Evolutionary conservation across 1,284 basidiomycete species (phyloP).

Genomic region (Tetrapyrgos nigripes): DNA sequence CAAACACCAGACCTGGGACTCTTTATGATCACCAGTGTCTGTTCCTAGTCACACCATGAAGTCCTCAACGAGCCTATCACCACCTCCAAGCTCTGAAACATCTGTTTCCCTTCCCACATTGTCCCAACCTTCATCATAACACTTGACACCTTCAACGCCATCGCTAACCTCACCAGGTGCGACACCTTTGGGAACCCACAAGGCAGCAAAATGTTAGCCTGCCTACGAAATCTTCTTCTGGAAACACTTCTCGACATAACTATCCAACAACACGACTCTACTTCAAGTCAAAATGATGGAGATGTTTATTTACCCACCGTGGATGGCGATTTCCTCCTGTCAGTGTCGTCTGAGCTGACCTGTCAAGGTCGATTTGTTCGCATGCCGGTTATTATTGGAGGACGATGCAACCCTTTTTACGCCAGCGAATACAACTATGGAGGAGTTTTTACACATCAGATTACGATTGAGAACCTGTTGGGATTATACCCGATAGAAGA

Average conservation of each 20-base stretch:
- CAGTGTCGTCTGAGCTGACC: conserved; percentile 1
- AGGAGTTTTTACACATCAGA: neutral
- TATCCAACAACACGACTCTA: conserved; percentile 4
- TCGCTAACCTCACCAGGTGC: conserved; percentile 5
- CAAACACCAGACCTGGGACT: no score
- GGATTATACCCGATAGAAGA: neutral
- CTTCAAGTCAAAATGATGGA: neutral
- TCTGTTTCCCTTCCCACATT: no score
- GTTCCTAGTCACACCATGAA: no score
- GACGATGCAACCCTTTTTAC: conserved; percentile 4
- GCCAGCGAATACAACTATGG: neutral
- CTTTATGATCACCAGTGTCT: no score
- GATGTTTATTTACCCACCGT: conserved; percentile 7
- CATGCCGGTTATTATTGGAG: conserved; percentile 4
- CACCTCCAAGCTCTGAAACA: no score
- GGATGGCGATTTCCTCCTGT: conserved; percentile 8
- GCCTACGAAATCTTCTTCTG: conserved; percentile 4
- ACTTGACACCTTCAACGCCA: neutral
- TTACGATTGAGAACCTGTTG: neutral
- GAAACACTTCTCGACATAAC: conserved; percentile 6
- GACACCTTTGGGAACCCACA: conserved; percentile 1
- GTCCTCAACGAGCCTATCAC: no score
- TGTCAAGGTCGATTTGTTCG: neutral
- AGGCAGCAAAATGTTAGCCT: neutral
- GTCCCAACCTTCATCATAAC: conserved; percentile 2